Conservation (phyloP, 257 asterid species). For the Lithospermum erythrorhizon region DNA sequence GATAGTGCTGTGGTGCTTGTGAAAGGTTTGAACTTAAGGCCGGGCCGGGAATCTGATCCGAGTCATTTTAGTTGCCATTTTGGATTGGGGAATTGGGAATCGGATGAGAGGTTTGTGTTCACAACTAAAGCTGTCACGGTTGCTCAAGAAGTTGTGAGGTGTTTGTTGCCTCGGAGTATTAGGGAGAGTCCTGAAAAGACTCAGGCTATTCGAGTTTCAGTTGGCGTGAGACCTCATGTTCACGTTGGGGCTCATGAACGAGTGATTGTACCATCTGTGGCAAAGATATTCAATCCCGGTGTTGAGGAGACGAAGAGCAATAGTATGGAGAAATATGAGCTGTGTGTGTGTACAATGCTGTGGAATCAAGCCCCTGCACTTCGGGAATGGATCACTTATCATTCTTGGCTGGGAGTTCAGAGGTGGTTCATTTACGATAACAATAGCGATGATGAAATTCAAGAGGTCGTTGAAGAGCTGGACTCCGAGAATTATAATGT, state of each 20-base stretch:
- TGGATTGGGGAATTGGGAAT: constrained; percentile 36
- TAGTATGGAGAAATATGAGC: constrained; percentile 33
- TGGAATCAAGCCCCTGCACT: constrained; percentile 86
- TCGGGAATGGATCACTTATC: constrained; percentile 81
- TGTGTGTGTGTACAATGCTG: constrained; percentile 90
- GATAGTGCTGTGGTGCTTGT: constrained; percentile 62
- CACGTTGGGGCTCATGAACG: constrained; percentile 23
- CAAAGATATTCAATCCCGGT: constrained; percentile 32
- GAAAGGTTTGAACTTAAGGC: constrained; percentile 82
- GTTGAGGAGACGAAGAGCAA: constrained; percentile 7
- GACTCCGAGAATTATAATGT: constrained; percentile 44
- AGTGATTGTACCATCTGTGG: constrained; percentile 61
- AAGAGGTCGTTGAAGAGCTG: constrained; percentile 42
- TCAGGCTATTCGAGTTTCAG: constrained; percentile 44
- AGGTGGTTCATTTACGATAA: constrained; percentile 89
- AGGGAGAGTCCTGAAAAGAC: constrained; percentile 26
- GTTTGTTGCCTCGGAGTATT: constrained; percentile 51
- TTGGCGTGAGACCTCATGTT: constrained; percentile 32
- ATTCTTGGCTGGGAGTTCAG: constrained; percentile 85
- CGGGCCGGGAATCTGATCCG: constrained; percentile 55
- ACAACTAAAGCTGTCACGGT: constrained; percentile 64
- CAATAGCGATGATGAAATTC: constrained; percentile 67
- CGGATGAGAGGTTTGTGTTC: constrained; percentile 17
- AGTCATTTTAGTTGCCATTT: constrained; percentile 68
- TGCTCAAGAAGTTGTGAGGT: constrained; percentile 89